These are phyloP conservation scores for Sarocladium brachiariae DNA, from an alignment of 2,329 filamentous ascomycete genomes.

Conservation along the genomic window DNA sequence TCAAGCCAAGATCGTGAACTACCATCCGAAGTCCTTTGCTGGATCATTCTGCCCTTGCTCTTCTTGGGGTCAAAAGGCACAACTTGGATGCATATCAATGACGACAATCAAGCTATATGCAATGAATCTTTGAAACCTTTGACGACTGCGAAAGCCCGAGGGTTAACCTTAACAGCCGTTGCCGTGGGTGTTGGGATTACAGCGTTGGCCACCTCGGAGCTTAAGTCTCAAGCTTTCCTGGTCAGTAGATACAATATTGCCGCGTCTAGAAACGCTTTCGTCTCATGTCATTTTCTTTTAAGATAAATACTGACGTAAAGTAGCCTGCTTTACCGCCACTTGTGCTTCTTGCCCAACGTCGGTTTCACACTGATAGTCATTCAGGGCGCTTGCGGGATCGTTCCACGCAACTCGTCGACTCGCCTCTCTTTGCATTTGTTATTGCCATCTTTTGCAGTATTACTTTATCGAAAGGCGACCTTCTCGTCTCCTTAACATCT, in stretches of 20 bases:
- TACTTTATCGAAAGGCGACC: slow-evolving; percentile 22
- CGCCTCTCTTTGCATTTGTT: not conserved
- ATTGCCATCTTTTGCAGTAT: slow-evolving; percentile 11
- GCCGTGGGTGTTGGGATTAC: slow-evolving; percentile 8
- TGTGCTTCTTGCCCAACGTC: slow-evolving; percentile 7
- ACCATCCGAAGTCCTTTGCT: slow-evolving; percentile 26
- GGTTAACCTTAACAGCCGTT: not conserved
- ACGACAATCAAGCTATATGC: not conserved
- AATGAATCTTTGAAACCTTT: not conserved
- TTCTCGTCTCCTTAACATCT: slow-evolving; percentile 17
- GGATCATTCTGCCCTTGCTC: slow-evolving; percentile 22
- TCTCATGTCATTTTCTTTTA: slow-evolving; percentile 13
- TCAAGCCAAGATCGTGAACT: slow-evolving; percentile 20
- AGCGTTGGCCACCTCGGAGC: not conserved
- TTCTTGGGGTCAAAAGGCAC: slow-evolving; percentile 9
- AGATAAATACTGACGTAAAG: slow-evolving; percentile 12
- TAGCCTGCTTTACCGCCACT: slow-evolving; percentile 20
- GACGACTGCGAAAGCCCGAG: not conserved
- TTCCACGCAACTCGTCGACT: not conserved
- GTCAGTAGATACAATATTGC: not conserved
- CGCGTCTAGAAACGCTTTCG: slow-evolving; percentile 15
- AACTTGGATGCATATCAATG: not conserved
- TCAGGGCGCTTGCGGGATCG: not conserved
- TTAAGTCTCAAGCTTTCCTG: slow-evolving; percentile 7
- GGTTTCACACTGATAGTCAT: not conserved